Conservation (phyloP, 2,329 filamentous ascomycete genomes). For the Leptographium galeiforme region DNA sequence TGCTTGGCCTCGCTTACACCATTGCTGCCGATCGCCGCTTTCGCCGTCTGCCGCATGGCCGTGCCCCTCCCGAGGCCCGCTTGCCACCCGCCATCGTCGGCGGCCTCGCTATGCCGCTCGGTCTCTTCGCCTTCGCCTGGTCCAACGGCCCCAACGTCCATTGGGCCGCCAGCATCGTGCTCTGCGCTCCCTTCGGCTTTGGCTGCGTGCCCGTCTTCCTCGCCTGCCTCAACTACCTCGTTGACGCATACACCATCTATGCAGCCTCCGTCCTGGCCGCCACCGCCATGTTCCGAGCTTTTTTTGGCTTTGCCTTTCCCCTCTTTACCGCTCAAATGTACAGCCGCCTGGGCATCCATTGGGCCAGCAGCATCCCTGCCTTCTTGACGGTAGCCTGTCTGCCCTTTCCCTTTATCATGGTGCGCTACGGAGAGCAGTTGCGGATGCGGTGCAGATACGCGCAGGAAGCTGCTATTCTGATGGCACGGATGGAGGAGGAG, state of each 20-base stretch:
- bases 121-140: slow-evolving; percentile 59
- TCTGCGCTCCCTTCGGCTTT: slow-evolving; percentile 22
- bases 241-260: slow-evolving; percentile 34
- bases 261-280: slow-evolving; percentile 57
- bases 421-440: slow-evolving; percentile 53
- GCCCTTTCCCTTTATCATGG: slow-evolving; percentile 65
- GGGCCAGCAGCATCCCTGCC: slow-evolving; percentile 60
- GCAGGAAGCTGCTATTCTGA: slow-evolving; percentile 48
- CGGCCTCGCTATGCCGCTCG: slow-evolving; percentile 45
- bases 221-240: slow-evolving; percentile 48
- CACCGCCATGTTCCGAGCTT: slow-evolving; percentile 55
- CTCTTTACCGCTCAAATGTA: slow-evolving; percentile 54
- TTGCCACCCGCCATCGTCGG: slow-evolving; percentile 50
- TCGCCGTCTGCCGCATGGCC: slow-evolving; percentile 16
- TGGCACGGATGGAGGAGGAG: slow-evolving; percentile 25
- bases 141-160: slow-evolving; percentile 34
- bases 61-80: slow-evolving; percentile 52
- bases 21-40: slow-evolving; percentile 18
- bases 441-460: slow-evolving; percentile 57
- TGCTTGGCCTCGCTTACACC: slow-evolving; percentile 35
- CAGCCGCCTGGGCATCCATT: slow-evolving; percentile 53
- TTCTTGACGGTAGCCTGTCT: slow-evolving; percentile 61
- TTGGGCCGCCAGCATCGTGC: slow-evolving; percentile 20
- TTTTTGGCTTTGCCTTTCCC: slow-evolving; percentile 61
- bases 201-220: slow-evolving; percentile 50